These are phyloP conservation scores for Chenopodium formosanum DNA, from an alignment of 148 eudicot species.

Conservation along the genomic window DNA sequence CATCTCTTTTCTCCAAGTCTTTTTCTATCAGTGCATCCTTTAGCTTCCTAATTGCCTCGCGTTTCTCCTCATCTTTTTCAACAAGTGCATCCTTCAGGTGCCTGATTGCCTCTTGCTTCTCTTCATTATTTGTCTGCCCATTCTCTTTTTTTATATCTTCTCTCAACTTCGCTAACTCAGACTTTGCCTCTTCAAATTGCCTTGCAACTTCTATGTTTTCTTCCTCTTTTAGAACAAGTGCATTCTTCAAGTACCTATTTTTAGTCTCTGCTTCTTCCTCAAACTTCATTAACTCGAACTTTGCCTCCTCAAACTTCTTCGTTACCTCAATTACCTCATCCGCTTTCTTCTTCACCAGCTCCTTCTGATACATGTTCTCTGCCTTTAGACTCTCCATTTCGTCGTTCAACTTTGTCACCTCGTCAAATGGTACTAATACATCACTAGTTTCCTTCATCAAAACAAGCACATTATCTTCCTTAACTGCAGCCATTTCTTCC, in stretches of 20 bases:
- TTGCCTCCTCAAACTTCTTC: neutral
- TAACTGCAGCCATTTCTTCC: slow-evolving; percentile 16
- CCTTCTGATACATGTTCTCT: slow-evolving; percentile 5
- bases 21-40: slow-evolving; percentile 43
- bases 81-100: slow-evolving; percentile 28
- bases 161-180: slow-evolving; percentile 15
- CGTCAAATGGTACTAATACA: neutral
- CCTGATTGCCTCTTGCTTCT: slow-evolving; percentile 6
- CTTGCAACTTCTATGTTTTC: slow-evolving; percentile 14
- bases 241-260: slow-evolving; percentile 4
- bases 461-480: neutral
- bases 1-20: slow-evolving; percentile 71
- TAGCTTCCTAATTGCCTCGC: slow-evolving; percentile 31
- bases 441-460: neutral
- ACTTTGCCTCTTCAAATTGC: slow-evolving; percentile 6
- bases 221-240: slow-evolving; percentile 16
- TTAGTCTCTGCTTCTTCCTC: slow-evolving; percentile 7
- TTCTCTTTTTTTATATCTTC: slow-evolving; percentile 9
- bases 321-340: slow-evolving; percentile 5
- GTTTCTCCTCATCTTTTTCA: slow-evolving; percentile 69
- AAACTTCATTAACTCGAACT: slow-evolving; percentile 17
- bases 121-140: neutral
- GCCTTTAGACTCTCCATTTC: slow-evolving; percentile 18
- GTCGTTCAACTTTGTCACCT: slow-evolving; percentile 12
- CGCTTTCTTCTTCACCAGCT: slow-evolving; percentile 7